Evolutionary conservation across 2,329 filamentous ascomycete species (phyloP).

Genomic region (Aureobasidium leucospermi): DNA sequence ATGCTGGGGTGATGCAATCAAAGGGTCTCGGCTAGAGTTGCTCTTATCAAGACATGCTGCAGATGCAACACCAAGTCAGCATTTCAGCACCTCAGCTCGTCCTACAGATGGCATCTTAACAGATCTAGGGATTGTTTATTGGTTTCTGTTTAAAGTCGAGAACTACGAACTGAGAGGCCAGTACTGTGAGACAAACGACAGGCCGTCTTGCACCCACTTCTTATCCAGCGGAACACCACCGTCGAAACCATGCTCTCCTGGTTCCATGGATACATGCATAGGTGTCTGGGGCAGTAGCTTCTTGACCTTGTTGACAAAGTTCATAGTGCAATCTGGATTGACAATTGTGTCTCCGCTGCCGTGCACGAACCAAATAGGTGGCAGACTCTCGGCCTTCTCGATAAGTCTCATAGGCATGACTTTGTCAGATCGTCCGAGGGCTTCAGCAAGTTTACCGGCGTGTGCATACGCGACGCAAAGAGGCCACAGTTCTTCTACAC

Average conservation of each 20-base stretch:
- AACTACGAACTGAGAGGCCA: neutral
- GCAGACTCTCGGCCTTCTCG: neutral
- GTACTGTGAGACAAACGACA: neutral
- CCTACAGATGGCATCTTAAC: too few species aligned
- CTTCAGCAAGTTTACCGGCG: neutral
- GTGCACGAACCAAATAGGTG: neutral
- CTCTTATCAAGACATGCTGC: neutral
- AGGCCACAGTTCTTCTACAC: neutral
- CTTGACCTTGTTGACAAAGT: neutral
- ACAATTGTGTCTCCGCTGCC: neutral
- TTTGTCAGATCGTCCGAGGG: neutral
- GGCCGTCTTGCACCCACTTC: neutral
- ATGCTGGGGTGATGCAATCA: conserved; percentile 1
- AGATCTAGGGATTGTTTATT: too few species aligned
- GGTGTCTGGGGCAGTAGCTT: neutral
- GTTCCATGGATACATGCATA: neutral
- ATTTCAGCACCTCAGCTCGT: too few species aligned
- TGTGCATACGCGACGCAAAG: neutral
- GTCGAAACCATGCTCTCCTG: neutral
- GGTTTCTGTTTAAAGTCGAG: too few species aligned
- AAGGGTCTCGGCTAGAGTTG: neutral
- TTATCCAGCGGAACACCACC: neutral
- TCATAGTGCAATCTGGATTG: neutral
- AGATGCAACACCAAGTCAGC: too few species aligned
- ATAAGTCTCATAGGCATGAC: neutral